These are phyloP conservation scores for Schizosaccharomyces lindneri DNA, from an alignment of 805 yeast species.

Conservation along the genomic window DNA sequence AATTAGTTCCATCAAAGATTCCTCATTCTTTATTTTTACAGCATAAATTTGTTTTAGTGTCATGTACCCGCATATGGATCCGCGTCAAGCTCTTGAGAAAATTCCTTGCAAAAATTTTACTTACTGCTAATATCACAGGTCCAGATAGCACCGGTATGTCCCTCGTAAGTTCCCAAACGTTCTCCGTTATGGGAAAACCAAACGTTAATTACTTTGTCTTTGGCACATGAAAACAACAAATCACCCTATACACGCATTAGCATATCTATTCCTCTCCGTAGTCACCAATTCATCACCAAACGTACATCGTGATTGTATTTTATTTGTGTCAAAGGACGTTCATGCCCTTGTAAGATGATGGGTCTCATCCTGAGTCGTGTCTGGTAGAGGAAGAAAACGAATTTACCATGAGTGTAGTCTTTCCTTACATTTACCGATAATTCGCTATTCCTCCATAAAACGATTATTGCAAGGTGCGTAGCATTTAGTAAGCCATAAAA, in stretches of 20 bases:
- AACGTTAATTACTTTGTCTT: conserved; percentile 44
- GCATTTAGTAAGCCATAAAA: too few species aligned
- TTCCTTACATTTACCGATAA: neutral
- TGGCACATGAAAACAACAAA: conserved; percentile 69
- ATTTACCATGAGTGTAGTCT: neutral
- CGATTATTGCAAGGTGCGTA: too few species aligned
- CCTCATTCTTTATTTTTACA: too few species aligned
- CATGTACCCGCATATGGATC: too few species aligned
- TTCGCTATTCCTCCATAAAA: too few species aligned
- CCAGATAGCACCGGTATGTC: conserved; percentile 88
- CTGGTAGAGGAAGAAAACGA: neutral
- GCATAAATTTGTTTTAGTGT: too few species aligned
- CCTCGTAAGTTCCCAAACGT: conserved; percentile 72
- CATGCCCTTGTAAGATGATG: conserved; percentile 52
- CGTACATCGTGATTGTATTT: conserved; percentile 1
- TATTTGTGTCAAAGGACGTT: conserved; percentile 77
- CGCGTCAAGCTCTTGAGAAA: too few species aligned
- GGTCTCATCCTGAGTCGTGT: conserved; percentile 29
- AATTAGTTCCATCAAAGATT: too few species aligned
- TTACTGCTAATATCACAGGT: conserved; percentile 55
- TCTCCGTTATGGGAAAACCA: conserved; percentile 95
- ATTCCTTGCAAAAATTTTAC: neutral
- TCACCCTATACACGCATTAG: conserved; percentile 56
- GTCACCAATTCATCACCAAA: neutral
- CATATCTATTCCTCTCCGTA: neutral